Percentiles rank a stretch among this genome's conserved stretches.
phyloP scores from a whole-genome alignment of 345 rosid genomes.

The Gossypium turneri region DNA sequence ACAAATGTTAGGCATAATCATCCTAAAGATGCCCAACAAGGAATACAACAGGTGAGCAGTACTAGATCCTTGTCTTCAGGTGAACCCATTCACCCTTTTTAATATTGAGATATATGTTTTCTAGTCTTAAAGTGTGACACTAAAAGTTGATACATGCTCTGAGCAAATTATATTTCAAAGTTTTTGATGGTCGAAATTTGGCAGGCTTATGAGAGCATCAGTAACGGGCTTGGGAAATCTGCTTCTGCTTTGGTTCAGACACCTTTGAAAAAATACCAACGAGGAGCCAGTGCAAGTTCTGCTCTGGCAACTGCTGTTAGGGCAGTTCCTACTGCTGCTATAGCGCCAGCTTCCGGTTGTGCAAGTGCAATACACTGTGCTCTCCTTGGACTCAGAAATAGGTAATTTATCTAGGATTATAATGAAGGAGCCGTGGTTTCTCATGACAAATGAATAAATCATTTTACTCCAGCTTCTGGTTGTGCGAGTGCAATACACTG shows the following conservation, averaged over 20 bases:
- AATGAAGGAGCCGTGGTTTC: neutral
- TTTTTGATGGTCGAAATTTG: constrained; percentile 23
- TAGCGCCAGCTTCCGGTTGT: constrained; percentile 86
- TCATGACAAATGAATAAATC: neutral
- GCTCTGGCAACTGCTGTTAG: constrained; percentile 73
- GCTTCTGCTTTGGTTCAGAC: constrained; percentile 81
- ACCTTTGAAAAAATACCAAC: constrained; percentile 76
- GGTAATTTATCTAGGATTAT: constrained; percentile 35
- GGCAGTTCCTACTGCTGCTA: constrained; percentile 91
- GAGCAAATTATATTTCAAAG: neutral
- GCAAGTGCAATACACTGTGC: constrained; percentile 74
- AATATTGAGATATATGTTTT: neutral
- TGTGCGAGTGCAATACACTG: no score
- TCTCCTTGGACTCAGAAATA: constrained; percentile 88
- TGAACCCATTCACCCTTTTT: neutral
- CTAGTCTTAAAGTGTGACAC: neutral
- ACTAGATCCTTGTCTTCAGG: neutral
- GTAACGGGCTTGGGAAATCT: constrained; percentile 87
- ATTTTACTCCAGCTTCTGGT: neutral
- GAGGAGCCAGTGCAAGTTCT: constrained; percentile 79
- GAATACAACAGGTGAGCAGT: constrained; percentile 68
- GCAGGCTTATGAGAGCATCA: constrained; percentile 79
- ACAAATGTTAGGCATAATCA: constrained; percentile 66
- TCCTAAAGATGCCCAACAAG: constrained; percentile 83
- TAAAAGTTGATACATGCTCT: neutral